Evolutionary conservation across 169 alveolate species (phyloP), one percentile per base, ranked within the genome.

Genomic region (Fabrea salina): DNA sequence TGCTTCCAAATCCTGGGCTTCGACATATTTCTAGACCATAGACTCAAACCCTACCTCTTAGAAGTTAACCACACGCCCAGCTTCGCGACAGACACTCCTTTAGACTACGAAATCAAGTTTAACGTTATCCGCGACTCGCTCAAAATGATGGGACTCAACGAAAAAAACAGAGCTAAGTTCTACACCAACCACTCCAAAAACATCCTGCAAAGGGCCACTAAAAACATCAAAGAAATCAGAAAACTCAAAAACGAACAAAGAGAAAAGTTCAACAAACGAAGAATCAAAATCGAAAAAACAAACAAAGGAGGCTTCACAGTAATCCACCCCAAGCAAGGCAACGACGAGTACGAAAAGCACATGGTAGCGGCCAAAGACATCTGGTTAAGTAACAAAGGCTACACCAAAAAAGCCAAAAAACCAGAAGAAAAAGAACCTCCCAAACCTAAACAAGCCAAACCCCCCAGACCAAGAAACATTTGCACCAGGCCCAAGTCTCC

Each of bases 291-390:
- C 81, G 97, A 95, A 75, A 86, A 90, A 35, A 79, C 75, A 57
- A 80, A 89, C 84, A 43, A 82, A 64, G 98, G 98, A 4, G 96
- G 96, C 35, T 95, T 82, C 80, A 85, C 85, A 82, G 87, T 91
- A 47, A 83, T 94, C 5, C 92, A 85, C 75, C 97, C 97, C 41
- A 80, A 83, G 32, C 67, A 70, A n/a, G 47, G 27, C 13, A 47
- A 27, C n/a, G 40, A 43, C 2, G 5, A 19, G n/a, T 70, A 44
- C 37, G 79, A 70, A 8, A 27, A 43, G 32, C 49, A 22, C 22
- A 49, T 49, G 61, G 33, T 13, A 5, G 44, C 79, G 2, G 79
- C 79, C 49, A 43, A 66, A 16, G 79, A 70, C 30, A n/a, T 47
- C 16, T 70, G 79, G 79, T 35, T 64, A 19, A 64, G 57, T 19